These are phyloP conservation scores for Aspergillus sp. DNA, from an alignment of 2,329 filamentous ascomycete genomes.

Conservation along the genomic window DNA sequence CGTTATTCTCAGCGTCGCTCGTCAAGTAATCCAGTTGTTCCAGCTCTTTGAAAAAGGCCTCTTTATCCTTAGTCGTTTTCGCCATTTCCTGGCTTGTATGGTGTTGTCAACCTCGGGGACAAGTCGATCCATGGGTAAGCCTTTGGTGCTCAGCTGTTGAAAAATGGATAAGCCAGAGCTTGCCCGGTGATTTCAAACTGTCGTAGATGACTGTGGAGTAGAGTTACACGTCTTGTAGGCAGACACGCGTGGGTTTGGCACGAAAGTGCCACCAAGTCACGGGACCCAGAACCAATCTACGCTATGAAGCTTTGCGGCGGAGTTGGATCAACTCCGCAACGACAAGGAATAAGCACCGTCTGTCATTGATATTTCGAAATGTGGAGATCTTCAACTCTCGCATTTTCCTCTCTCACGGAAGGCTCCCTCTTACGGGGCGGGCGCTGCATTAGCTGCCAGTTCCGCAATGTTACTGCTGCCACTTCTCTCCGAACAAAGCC, in stretches of 20 bases:
- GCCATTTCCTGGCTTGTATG: slow-evolving; percentile 13
- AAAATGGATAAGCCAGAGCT: not conserved
- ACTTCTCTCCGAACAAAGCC: slow-evolving; percentile 14
- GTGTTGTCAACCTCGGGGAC: slow-evolving; percentile 5
- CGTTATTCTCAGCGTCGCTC: slow-evolving; percentile 21
- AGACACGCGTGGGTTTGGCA: slow-evolving; percentile 17
- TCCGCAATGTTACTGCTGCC: slow-evolving; percentile 19
- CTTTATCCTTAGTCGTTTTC: slow-evolving; percentile 19
- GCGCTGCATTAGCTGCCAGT: slow-evolving; percentile 33
- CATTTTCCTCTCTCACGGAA: slow-evolving; percentile 14
- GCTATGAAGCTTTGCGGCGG: slow-evolving; percentile 2
- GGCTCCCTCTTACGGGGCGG: slow-evolving; percentile 18
- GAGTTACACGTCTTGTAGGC: slow-evolving; percentile 1
- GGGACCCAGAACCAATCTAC: slow-evolving; percentile 20
- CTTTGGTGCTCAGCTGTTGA: slow-evolving; percentile 9
- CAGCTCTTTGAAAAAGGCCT: slow-evolving; percentile 31
- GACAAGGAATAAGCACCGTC: not conserved
- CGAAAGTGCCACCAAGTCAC: slow-evolving; percentile 33
- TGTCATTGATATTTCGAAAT: slow-evolving; percentile 13
- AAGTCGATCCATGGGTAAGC: slow-evolving; percentile 11
- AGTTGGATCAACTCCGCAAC: not conserved
- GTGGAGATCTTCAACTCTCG: slow-evolving; percentile 22
- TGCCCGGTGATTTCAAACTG: no score
- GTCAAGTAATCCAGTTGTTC: slow-evolving; percentile 25
- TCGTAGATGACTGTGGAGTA: no score